Conservation (phyloP, 2,329 filamentous ascomycete genomes). For the Ophiostoma novo-ulmi region DNA sequence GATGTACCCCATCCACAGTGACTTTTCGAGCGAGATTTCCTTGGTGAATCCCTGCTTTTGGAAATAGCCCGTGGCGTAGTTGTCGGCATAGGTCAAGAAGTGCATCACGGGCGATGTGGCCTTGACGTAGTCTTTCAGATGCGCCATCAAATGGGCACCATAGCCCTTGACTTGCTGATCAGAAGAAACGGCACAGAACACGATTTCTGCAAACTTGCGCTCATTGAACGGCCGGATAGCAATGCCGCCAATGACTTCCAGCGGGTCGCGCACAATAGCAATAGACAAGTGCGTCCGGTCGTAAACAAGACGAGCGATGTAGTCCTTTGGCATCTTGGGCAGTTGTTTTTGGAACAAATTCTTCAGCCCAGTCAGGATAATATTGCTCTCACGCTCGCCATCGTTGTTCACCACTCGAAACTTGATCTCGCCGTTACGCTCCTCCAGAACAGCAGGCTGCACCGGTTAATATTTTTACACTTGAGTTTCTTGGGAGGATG, state of each 20-base stretch:
- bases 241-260: constrained; percentile 94
- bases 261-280: constrained; percentile 92
- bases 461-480: background rate
- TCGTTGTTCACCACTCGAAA: constrained; percentile 99
- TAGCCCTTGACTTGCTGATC: constrained; percentile 99
- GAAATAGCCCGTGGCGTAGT: constrained; percentile 98
- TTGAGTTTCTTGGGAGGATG: background rate
- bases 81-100: constrained; percentile 97
- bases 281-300: constrained; percentile 94
- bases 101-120: constrained; percentile 96
- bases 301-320: constrained; percentile 95
- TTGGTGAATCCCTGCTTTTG: constrained; percentile 99
- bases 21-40: constrained; percentile 86
- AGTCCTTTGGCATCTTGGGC: constrained; percentile 99
- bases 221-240: constrained; percentile 92
- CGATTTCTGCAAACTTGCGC: constrained; percentile 92
- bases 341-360: constrained; percentile 98
- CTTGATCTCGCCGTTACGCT: constrained; percentile 89
- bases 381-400: constrained; percentile 76
- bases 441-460: constrained; percentile 79
- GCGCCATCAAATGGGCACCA: constrained; percentile 94
- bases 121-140: constrained; percentile 97
- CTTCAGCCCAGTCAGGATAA: constrained; percentile 92
- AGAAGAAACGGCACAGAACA: constrained; percentile 95
- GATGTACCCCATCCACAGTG: constrained; percentile 98